A percentile compares a stretch with the other conserved stretches of the same genome.
These are phyloP conservation scores for Verbena officinalis DNA, from an alignment of 257 asterid genomes.

Conservation along the genomic window DNA sequence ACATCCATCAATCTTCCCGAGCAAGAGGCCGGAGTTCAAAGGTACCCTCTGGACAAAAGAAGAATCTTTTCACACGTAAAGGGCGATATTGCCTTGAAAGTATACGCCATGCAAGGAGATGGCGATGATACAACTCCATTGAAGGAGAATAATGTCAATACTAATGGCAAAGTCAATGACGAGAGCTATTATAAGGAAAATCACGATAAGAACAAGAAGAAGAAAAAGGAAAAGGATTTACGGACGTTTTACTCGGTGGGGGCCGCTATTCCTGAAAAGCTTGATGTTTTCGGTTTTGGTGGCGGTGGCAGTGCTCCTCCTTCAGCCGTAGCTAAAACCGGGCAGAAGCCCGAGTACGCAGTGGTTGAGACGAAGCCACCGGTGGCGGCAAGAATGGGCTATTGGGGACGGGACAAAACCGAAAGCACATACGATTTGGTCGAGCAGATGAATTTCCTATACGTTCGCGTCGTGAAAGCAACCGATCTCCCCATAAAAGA, in stretches of 20 bases:
- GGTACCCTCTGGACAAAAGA: slow-evolving; percentile 90
- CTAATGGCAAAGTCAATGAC: slow-evolving; percentile 29
- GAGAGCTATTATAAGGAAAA: slow-evolving; percentile 36
- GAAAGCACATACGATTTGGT: slow-evolving; percentile 91
- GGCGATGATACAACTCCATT: slow-evolving; percentile 26
- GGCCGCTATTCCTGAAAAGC: slow-evolving; percentile 16
- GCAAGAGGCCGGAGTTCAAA: slow-evolving; percentile 58
- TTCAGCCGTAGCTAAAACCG: slow-evolving; percentile 36
- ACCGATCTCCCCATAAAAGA: slow-evolving; percentile 82
- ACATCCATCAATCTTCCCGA: slow-evolving; percentile 58
- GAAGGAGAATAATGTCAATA: slow-evolving; percentile 37
- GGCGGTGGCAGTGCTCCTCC: slow-evolving; percentile 43
- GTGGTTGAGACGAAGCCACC: slow-evolving; percentile 90
- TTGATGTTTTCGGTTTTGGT: slow-evolving; percentile 22
- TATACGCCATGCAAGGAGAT: slow-evolving; percentile 41
- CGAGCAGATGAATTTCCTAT: slow-evolving; percentile 79
- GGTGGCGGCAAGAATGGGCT: slow-evolving; percentile 84
- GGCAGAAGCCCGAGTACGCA: slow-evolving; percentile 72
- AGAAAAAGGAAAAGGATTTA: slow-evolving; percentile 56
- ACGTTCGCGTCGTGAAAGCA: slow-evolving; percentile 71
- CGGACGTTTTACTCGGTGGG: slow-evolving; percentile 71
- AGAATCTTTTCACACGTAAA: slow-evolving; percentile 76
- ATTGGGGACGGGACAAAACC: slow-evolving; percentile 92
- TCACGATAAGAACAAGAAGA: slow-evolving; percentile 39
- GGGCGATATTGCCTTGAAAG: slow-evolving; percentile 71